Conservation (phyloP, 129 eudicot genomes). For the Helianthus tuberosus region DNA sequence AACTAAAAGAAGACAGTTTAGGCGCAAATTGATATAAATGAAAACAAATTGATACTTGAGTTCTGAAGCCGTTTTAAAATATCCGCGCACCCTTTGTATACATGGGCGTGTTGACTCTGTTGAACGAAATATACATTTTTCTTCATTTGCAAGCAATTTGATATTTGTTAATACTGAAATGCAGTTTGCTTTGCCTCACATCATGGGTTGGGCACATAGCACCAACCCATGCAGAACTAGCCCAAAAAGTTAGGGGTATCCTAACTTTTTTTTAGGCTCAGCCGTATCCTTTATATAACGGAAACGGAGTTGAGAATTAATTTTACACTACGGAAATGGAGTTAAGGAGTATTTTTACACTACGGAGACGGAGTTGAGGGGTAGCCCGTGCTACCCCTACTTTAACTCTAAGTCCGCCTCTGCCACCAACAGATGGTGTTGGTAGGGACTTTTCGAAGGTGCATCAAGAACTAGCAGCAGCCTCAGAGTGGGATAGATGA, state of each 20-base stretch:
- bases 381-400: no score
- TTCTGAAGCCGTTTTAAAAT: neutral
- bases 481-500: constrained; percentile 84
- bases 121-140: neutral
- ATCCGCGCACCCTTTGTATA: neutral
- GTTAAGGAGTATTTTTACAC: no score
- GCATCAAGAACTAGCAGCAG: constrained; percentile 27
- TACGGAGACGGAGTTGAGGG: no score
- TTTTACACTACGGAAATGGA: no score
- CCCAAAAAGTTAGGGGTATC: no score
- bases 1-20: neutral
- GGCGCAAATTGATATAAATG: neutral
- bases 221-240: no score
- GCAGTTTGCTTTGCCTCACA: constrained; percentile 88
- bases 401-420: no score
- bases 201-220: constrained; percentile 83
- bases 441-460: constrained; percentile 30
- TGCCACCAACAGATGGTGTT: neutral
- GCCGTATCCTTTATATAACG: no score
- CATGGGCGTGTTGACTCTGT: neutral
- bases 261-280: no score
- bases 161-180: constrained; percentile 1
- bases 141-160: neutral
- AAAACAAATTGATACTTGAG: neutral
- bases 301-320: no score